Evolutionary conservation across 208 protist genomes (phyloP).

Genomic region (Trypanosoma rangeli): DNA sequence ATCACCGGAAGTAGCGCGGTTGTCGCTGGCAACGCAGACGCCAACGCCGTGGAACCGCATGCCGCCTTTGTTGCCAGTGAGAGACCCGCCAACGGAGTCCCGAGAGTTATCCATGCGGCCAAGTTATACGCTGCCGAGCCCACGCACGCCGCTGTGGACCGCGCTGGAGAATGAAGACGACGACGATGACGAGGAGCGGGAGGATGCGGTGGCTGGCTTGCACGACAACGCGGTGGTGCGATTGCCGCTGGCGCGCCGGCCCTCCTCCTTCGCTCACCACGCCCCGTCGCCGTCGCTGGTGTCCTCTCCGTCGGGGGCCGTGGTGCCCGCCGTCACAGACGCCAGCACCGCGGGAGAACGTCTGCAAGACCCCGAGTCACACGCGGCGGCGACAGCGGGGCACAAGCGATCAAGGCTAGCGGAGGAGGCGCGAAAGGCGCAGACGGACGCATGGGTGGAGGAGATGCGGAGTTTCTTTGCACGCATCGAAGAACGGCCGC

Average conservation of each 20-base stretch:
- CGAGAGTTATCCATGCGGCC: conserved; percentile 38
- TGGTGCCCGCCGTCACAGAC: neutral
- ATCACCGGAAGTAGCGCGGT: neutral
- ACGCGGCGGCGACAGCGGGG: neutral
- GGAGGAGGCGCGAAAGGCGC: conserved; percentile 5
- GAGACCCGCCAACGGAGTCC: conserved; percentile 63
- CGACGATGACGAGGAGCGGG: conserved; percentile 17
- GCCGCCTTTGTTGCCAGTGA: conserved; percentile 2
- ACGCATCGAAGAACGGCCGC: conserved; percentile 53
- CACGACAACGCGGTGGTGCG: conserved; percentile 30
- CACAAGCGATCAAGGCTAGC: neutral
- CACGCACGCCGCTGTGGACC: conserved; percentile 60
- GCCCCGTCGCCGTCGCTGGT: neutral
- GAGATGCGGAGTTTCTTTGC: conserved; percentile 58
- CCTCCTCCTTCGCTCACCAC: conserved; percentile 3
- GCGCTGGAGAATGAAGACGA: conserved; percentile 32
- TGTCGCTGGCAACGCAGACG: conserved; percentile 5
- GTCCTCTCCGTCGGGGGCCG: neutral
- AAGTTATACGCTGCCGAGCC: conserved; percentile 54
- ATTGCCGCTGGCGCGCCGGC: conserved; percentile 15
- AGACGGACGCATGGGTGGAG: conserved; percentile 48
- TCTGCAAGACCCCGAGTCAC: neutral
- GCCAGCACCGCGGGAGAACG: neutral
- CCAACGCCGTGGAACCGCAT: conserved; percentile 13
- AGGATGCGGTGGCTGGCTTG: conserved; percentile 23